Base-by-base conservation (phyloP, 2,329 filamentous ascomycete genomes). In the Cladophialophora bantiana region DNA sequence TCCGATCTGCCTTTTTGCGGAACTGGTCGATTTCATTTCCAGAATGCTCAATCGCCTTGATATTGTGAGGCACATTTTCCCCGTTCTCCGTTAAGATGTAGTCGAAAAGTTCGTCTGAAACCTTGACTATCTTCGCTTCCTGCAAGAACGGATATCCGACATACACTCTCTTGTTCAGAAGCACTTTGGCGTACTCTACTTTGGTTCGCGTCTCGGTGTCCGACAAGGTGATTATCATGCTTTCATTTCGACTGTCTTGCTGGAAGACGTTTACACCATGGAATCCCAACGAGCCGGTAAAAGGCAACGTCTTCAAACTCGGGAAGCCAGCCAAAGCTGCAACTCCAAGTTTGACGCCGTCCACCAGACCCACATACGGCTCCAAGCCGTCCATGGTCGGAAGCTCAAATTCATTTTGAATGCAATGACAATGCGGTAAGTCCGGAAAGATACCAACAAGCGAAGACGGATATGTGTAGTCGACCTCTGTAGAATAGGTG, bases 91-190 rank as follows among this genome's bases (percentile, higher is more conserved):
- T 85, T 40, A 95, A 82, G 18, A 89, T 84, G 75, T 97, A 99
- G 73, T 91, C 90, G 76, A 98, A 98, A 34, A 98, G 83, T 77
- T 98, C 94, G 76, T 99, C 95, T 0, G 93, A 94, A 1, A 98
- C 92, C 63, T 89, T 90, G 59, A 92, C 85, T 35, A 99, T 89
- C 80, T 94, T 94, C 61, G 92, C 95, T 80, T 99, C 96, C 73
- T 96, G 92, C 70, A 99, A 81, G 81, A 97, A 99, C 1, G 95
- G 95, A 75, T 96, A 99, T 42, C 94, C 94, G 68, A 98, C 91
- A 76, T 93, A 93, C 67, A 96, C 94, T 67, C 89, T 89, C 78
- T 94, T 87, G 53, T 94, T 94, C 53, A 99, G 85, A 75, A 93
- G 94, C 58, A 83, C 80, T 77, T 93, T 92, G 63, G 94, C 94